Base-by-base conservation (phyloP, 2,329 filamentous ascomycete species). In the Aspergillaceae sp. region DNA sequence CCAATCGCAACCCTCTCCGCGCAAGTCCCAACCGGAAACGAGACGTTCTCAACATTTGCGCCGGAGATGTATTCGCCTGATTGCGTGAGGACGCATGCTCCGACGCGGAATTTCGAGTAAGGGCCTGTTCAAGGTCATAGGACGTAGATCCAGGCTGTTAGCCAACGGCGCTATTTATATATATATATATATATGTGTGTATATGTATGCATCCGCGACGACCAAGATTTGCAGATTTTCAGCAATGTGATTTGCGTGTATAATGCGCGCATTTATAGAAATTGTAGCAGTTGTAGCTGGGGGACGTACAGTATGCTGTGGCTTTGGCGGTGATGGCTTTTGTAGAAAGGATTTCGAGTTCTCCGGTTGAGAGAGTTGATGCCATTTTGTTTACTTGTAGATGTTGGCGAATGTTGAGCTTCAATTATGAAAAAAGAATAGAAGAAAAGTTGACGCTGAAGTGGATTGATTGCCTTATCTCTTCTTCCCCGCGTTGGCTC, bases 11-110 rank as follows among this genome's bases (percentile, higher is more conserved):
- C 87, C 48, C 91, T 77, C 76, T 98, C 92, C 9, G 92, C 92
- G 67, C 92, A 97, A 2, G 87, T 94, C n/a, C 88, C 88, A 4
- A 96, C 90, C 0, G 92, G 91, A 64, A 94, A 97, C 29, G 85
- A 75, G 1, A 88, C 90, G 64, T 97, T 96, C 71, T 98, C 92
- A 51, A 97, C 82, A 63, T 95, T 95, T 51, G 87, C 89, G 45
- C 92, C 92, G 40, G 77, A 73, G 47, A 89, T 75, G 55, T 75
- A 80, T 47, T 69, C 65, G 2, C 75, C 78, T 29, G 74, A 68
- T 7, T 66, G 51, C 5, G 80, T 76, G 51, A 97, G 80, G 50
- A 97, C 69, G 32, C 86, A 83, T 42, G 86, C 84, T 51, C 92
- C 92, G 51, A 98, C 92, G 52, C 83, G 86, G 75, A 97, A 98